These are phyloP conservation scores for Tricladium varicosporioides DNA, from an alignment of 2,329 filamentous ascomycete genomes.

Conservation along the genomic window DNA sequence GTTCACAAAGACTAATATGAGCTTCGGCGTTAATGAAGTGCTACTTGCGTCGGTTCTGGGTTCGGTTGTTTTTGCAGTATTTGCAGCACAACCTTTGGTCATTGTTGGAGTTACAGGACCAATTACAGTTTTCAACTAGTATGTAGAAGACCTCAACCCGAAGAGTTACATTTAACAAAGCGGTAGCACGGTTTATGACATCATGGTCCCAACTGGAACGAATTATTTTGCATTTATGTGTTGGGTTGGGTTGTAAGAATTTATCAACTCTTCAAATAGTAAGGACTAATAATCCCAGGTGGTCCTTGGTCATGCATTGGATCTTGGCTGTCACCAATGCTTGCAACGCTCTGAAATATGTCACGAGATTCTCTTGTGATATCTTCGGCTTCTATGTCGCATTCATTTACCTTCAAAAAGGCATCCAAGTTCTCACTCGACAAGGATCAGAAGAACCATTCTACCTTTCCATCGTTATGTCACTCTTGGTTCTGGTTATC, in stretches of 20 bases:
- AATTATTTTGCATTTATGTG: slow-evolving; percentile 90
- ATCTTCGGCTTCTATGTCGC: slow-evolving; percentile 94
- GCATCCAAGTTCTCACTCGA: slow-evolving; percentile 77
- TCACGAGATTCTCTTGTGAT: slow-evolving; percentile 88
- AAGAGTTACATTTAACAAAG: not conserved
- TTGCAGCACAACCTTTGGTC: slow-evolving; percentile 80
- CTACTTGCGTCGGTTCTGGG: slow-evolving; percentile 82
- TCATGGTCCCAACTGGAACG: slow-evolving; percentile 72
- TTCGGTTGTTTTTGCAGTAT: slow-evolving; percentile 74
- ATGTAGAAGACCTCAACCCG: slow-evolving; percentile 24
- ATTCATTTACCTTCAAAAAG: slow-evolving; percentile 89
- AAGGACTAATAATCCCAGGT: slow-evolving; percentile 46
- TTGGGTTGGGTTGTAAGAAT: slow-evolving; percentile 70
- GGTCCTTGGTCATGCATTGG: slow-evolving; percentile 84
- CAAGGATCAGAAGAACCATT: slow-evolving; percentile 65
- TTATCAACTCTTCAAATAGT: not conserved
- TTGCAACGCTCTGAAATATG: slow-evolving; percentile 84
- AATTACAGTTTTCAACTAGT: slow-evolving; percentile 92
- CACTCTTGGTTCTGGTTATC: slow-evolving; percentile 73
- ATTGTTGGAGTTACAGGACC: slow-evolving; percentile 91
- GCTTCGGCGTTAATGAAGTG: slow-evolving; percentile 89
- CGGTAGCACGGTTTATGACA: slow-evolving; percentile 86
- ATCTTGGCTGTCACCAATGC: slow-evolving; percentile 79
- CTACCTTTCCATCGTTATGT: slow-evolving; percentile 76
- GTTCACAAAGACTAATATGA: slow-evolving; percentile 79